A percentile compares a stretch with the other conserved stretches of the same genome.
Evolutionary conservation across 2,329 filamentous ascomycete genomes (phyloP).

Genomic region (Endothia cerciana): DNA sequence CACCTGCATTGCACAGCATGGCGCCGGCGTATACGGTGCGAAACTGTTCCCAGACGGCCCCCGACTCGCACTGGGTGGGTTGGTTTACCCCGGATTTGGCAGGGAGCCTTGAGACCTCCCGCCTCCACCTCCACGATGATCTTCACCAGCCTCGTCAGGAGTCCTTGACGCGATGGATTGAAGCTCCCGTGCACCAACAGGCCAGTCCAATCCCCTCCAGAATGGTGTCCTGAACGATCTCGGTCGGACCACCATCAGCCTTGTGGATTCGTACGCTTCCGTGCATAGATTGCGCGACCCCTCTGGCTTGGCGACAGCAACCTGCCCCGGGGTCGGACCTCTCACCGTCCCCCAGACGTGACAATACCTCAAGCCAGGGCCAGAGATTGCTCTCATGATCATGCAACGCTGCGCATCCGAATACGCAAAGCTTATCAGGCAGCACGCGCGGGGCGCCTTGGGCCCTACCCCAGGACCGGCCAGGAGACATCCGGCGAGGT

Average conservation of each 20-base stretch:
- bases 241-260: neutral
- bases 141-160: conserved; percentile 3
- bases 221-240: neutral
- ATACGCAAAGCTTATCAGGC: neutral
- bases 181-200: neutral
- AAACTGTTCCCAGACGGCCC: neutral
- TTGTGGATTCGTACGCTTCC: neutral
- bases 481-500: neutral
- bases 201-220: neutral
- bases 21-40: conserved; percentile 1
- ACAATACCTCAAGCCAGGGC: neutral
- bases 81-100: conserved; percentile 4
- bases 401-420: neutral
- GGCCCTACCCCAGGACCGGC: neutral
- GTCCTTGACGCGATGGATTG: neutral
- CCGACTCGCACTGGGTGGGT: neutral
- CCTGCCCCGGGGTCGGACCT: neutral
- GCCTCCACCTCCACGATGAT: neutral
- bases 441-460: neutral
- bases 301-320: neutral
- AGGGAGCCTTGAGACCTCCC: neutral
- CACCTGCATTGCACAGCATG: neutral
- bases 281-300: neutral
- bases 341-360: neutral
- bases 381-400: neutral